Evolutionary conservation across 768 basidiomycete genomes (phyloP), one percentile per base, ranked within the genome.

Genomic region (Tulasnella sp.): DNA sequence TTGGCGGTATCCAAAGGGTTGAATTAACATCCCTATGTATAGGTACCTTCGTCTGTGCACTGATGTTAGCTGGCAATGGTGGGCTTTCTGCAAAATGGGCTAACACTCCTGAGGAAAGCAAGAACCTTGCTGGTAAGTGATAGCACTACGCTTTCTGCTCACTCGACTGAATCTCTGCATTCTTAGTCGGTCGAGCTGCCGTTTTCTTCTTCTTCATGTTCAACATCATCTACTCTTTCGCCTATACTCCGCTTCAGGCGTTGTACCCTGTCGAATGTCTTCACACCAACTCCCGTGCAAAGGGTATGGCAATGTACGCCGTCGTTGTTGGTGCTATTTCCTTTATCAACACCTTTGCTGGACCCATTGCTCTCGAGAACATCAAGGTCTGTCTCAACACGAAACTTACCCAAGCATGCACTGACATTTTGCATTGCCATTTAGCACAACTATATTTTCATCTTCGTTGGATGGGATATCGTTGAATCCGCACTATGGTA

Each of bases 201-300:
- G 56, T 67, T 5, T 60, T 61, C 24, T 52, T 61, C 25, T 66
- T 59, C 53, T 64, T 77, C 66, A 56, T 78, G 19, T 76, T 77
- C 62, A 72, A 71, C 51, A 71, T 73, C 56, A 39, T 74, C 47
- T 76, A 67, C 61, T 72, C 70, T 31, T 68, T 75, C 51, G 67
- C 76, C 19, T 78, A 78, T 59, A 76, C 76, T 4, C 76, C 77
- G 8, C 68, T 79, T 22, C 78, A 78, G 62, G 76, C 71, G 0
- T 60, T 76, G 5, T 76, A 76, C 53, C 74, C 76, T 3, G 70
- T 71, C 16, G 77, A 79, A 56, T 73, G 72, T 57, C 63, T 78
- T 15, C 67, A 72, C 48, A 76, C 72, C 45, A 77, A 73, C 35
- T 72, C 75, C 27, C 70, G 77, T 37, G 76, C 77, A 4, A 79